A percentile compares a stretch with the other conserved stretches of the same genome.
Conservation (phyloP, 1,284 basidiomycete species). For the Ustilago shanxiensis region DNA sequence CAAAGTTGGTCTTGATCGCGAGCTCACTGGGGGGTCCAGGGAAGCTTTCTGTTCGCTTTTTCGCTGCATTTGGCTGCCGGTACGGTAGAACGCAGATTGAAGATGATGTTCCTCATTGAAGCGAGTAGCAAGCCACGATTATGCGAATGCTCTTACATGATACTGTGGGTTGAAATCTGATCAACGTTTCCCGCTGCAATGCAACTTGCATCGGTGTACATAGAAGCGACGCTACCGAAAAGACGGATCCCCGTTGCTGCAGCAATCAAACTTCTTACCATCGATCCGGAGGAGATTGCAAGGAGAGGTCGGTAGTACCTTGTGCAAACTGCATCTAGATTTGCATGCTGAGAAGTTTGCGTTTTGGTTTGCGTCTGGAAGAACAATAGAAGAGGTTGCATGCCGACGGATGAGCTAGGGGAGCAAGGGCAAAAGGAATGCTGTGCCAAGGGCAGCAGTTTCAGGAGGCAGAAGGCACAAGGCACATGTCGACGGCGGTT, state of each 20-base stretch:
- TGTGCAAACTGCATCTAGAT: too few relatives aligned
- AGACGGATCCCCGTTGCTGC: too few relatives aligned
- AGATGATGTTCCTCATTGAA: neutral
- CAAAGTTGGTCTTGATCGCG: neutral
- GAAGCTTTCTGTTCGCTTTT: neutral
- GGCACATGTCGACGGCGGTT: slow-evolving; percentile 2
- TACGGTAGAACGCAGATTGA: too few relatives aligned
- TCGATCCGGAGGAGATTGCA: too few relatives aligned
- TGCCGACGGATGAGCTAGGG: neutral
- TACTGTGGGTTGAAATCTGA: neutral
- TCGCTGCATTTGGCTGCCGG: too few relatives aligned
- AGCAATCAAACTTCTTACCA: too few relatives aligned
- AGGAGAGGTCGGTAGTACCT: too few relatives aligned
- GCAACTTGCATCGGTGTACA: too few relatives aligned
- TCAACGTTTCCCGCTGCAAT: neutral
- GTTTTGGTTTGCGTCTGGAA: neutral
- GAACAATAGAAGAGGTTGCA: neutral
- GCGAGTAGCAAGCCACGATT: slow-evolving; percentile 7
- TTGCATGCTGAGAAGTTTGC: too few relatives aligned
- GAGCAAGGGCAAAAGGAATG: neutral
- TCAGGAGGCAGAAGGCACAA: neutral
- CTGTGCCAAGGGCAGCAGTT: neutral
- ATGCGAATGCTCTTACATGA: neutral
- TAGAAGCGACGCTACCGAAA: neutral
- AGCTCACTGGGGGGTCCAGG: neutral